Conservation (phyloP, 1,284 basidiomycete species). For the Tylopilus orsonianus region DNA sequence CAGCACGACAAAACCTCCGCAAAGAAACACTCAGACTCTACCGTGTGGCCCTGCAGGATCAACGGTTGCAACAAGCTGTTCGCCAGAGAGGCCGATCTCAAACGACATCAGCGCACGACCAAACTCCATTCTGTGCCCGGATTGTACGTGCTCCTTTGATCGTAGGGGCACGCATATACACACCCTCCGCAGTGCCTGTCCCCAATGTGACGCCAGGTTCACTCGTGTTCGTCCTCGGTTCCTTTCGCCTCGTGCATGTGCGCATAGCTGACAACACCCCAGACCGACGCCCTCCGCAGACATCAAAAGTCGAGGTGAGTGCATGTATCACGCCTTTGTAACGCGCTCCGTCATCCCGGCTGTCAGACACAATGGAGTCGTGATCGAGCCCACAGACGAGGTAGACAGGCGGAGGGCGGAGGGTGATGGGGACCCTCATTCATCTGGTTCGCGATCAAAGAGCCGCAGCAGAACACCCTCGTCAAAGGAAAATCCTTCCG, state of each 20-base stretch:
- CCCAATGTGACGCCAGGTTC: constrained; percentile 74
- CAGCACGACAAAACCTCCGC: constrained; percentile 21
- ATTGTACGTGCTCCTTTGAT: constrained; percentile 50
- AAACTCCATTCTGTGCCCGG: constrained; percentile 68
- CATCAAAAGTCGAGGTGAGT: constrained; percentile 67
- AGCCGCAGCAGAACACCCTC: constrained; percentile 52
- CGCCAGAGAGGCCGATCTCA: constrained; percentile 74
- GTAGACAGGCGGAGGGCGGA: constrained; percentile 34
- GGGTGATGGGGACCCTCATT: constrained; percentile 38
- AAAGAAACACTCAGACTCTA: constrained; percentile 48
- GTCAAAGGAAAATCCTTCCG: constrained; percentile 39
- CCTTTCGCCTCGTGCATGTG: constrained; percentile 5
- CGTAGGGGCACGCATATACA: constrained; percentile 15
- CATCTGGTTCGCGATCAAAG: constrained; percentile 45
- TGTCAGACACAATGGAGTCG: constrained; percentile 63
- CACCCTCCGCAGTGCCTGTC: constrained; percentile 53
- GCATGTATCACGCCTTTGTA: constrained; percentile 5
- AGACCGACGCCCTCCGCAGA: constrained; percentile 61
- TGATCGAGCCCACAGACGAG: constrained; percentile 51
- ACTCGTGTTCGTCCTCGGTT: constrained; percentile 55
- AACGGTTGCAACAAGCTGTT: constrained; percentile 76
- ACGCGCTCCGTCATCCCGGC: constrained; percentile 6
- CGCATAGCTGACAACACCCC: constrained; percentile 13
- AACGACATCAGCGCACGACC: constrained; percentile 74
- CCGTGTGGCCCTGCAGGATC: constrained; percentile 74